phyloP scores from a whole-genome alignment of 2,329 filamentous ascomycete genomes.

The Diaporthe humulicola region DNA sequence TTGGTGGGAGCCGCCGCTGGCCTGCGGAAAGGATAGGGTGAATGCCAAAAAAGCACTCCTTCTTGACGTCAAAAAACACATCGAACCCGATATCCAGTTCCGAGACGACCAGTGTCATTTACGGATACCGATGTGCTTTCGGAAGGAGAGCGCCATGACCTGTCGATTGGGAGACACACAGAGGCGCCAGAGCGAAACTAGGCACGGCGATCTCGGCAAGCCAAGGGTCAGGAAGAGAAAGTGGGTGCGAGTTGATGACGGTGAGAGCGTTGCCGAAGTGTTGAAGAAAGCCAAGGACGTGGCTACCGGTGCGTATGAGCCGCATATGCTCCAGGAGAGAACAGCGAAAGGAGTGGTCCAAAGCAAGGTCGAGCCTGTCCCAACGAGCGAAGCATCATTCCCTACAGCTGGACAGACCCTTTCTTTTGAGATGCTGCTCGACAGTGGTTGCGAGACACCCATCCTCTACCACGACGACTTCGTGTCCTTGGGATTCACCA shows the following conservation, averaged over 20 bases:
- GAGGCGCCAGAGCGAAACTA: background rate
- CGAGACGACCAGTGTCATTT: conserved; percentile 49
- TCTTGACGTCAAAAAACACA: conserved; percentile 38
- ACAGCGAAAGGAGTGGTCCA: background rate
- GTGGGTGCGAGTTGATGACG: conserved; percentile 13
- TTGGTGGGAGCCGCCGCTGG: conserved; percentile 60
- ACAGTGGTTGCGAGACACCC: conserved; percentile 59
- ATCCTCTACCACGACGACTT: conserved; percentile 53
- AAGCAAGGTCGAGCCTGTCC: background rate
- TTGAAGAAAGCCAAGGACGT: background rate
- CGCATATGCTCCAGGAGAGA: background rate
- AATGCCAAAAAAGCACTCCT: conserved; percentile 51
- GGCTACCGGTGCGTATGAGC: background rate
- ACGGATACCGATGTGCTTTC: conserved; percentile 48
- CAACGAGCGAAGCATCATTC: background rate
- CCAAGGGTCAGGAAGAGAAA: background rate
- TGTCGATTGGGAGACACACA: background rate
- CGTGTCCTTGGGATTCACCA: conserved; percentile 49
- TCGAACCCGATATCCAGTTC: conserved; percentile 39
- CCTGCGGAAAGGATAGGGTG: conserved; percentile 32
- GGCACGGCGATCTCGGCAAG: background rate
- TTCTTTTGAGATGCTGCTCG: conserved; percentile 53
- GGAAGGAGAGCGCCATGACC: conserved; percentile 40
- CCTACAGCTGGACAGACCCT: background rate
- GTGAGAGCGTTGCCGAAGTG: background rate